Evolutionary conservation across 768 basidiomycete species (phyloP).

Genomic region (Auricularia sp.): DNA sequence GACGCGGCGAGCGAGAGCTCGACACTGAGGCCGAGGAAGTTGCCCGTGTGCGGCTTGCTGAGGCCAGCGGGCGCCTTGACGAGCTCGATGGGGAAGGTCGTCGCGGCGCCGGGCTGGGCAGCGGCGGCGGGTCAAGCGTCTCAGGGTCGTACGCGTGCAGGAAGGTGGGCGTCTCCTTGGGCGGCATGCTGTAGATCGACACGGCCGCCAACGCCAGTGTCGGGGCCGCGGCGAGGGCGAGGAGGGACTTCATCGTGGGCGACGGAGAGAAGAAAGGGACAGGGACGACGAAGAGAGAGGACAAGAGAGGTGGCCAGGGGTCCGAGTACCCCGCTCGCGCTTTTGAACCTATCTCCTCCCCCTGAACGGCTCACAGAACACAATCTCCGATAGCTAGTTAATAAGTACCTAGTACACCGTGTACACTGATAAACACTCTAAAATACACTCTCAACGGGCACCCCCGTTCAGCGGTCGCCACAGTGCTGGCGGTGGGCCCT

Average conservation of each 20-base stretch:
- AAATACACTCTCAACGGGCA: too few species aligned
- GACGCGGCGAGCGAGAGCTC: constrained; percentile 54
- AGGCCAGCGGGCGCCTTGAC: constrained; percentile 16
- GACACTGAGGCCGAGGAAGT: constrained; percentile 49
- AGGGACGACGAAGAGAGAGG: background rate
- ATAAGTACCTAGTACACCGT: too few species aligned
- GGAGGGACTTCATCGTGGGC: background rate
- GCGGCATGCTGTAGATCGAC: background rate
- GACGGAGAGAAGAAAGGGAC: background rate
- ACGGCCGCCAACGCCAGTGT: background rate
- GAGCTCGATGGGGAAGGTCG: constrained; percentile 36
- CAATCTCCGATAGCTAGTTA: too few species aligned
- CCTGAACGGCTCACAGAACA: too few species aligned
- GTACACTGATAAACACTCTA: too few species aligned
- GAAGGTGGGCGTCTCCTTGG: background rate
- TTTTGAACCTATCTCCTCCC: too few species aligned
- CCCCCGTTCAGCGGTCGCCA: too few species aligned
- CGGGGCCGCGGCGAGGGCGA: background rate
- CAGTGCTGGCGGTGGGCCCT: too few species aligned
- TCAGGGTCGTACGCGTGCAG: constrained; percentile 37
- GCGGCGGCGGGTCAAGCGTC: constrained; percentile 36
- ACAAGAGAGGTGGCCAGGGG: background rate
- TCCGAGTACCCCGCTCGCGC: too few species aligned
- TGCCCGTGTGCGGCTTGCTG: constrained; percentile 35
- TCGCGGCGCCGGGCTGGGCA: constrained; percentile 34